Conservation (phyloP, 805 yeast species). For the Scheffersomyces spartinae region DNA sequence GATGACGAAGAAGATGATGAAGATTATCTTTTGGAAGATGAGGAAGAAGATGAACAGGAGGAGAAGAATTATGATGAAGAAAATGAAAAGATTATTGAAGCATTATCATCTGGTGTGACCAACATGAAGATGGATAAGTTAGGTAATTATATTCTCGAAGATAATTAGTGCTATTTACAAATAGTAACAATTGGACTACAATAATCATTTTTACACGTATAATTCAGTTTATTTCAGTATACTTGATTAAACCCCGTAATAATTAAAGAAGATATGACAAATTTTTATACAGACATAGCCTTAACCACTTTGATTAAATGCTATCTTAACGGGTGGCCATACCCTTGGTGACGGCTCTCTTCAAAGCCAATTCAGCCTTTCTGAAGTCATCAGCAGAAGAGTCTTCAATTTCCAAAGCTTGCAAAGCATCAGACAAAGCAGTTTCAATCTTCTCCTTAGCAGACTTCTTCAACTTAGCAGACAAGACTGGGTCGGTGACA, state of each 20-base stretch:
- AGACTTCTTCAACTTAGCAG: slow-evolving; percentile 95
- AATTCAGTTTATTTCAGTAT: too few relatives aligned
- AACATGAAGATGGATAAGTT: slow-evolving; percentile 70
- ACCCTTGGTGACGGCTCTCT: slow-evolving; percentile 99
- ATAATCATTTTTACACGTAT: too few relatives aligned
- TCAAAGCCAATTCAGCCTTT: slow-evolving; percentile 98
- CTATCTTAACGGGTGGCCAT: slow-evolving; percentile 87
- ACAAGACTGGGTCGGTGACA: slow-evolving; percentile 95
- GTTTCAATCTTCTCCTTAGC: slow-evolving; percentile 95
- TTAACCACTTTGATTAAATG: too few relatives aligned
- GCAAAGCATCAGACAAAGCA: slow-evolving; percentile 96
- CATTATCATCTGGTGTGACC: slow-evolving; percentile 50
- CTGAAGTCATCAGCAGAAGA: slow-evolving; percentile 94
- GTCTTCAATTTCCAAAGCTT: slow-evolving; percentile 95
- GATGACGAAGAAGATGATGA: slow-evolving; percentile 17
- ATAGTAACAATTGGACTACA: too few relatives aligned
- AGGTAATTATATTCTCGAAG: slow-evolving; percentile 69
- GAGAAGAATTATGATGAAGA: slow-evolving; percentile 23
- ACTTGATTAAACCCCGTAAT: too few relatives aligned
- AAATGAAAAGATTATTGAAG: slow-evolving; percentile 54
- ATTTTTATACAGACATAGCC: too few relatives aligned
- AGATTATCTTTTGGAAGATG: slow-evolving; percentile 18
- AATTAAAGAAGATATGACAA: too few relatives aligned
- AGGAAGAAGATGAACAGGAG: slow-evolving; percentile 23
- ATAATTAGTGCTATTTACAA: too few relatives aligned